These are phyloP conservation scores for Vitis amurensis DNA, from an alignment of 164 flowering plant genomes.

Conservation along the genomic window DNA sequence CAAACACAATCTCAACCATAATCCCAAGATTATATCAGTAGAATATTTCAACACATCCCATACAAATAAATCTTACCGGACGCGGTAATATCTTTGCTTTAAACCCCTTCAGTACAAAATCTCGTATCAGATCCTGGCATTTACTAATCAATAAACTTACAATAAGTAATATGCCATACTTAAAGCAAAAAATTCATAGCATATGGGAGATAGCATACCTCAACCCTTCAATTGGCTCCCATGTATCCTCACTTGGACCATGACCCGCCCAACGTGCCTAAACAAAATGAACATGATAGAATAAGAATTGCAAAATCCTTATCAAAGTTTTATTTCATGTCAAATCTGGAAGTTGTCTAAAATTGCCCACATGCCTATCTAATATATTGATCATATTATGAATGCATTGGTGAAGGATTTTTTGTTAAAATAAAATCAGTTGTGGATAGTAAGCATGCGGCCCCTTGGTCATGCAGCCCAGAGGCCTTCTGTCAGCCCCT, in stretches of 20 bases:
- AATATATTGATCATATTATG: no score
- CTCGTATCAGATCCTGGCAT: conserved; percentile 47
- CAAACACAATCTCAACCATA: no score
- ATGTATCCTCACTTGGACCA: conserved; percentile 64
- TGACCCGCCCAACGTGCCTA: conserved; percentile 76
- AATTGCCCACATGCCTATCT: no score
- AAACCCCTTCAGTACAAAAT: conserved; percentile 53
- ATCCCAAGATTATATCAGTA: no score
- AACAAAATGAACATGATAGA: neutral
- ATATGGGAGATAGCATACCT: conserved; percentile 30
- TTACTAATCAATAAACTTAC: conserved; percentile 28
- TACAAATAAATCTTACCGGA: conserved; percentile 41
- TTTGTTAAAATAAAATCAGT: no score
- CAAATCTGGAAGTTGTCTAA: no score
- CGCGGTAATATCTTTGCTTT: conserved; percentile 58
- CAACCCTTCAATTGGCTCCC: conserved; percentile 60
- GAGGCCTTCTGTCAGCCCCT: no score
- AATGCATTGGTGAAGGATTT: no score
- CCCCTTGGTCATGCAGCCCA: no score
- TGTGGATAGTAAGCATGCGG: no score
- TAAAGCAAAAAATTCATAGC: neutral
- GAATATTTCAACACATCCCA: neutral
- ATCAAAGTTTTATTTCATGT: no score
- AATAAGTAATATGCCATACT: conserved; percentile 1
- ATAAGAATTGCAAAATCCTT: no score